Base-by-base conservation (phyloP, 2,329 filamentous ascomycete species). In the Venturia nashicola region DNA sequence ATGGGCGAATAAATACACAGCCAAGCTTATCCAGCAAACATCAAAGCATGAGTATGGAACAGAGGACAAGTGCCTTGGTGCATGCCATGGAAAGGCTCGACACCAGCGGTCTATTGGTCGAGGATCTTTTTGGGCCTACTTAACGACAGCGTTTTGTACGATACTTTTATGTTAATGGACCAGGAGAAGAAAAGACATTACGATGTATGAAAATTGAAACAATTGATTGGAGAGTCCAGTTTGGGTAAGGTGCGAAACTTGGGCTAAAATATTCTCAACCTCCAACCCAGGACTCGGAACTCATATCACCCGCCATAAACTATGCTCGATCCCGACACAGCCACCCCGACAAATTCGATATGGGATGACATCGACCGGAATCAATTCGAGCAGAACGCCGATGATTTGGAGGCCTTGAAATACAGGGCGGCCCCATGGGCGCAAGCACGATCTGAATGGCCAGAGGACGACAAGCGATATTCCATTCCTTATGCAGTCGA, bases 311-410 rank as follows among this genome's bases (percentile, higher is more conserved):
- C 16, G 1, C 14, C 32, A 57, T 23, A 57, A 36, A 62, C 11
- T n/a, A 62, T 62, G 61, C 43, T 54, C 27, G 27, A 40, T 44
- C 59, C 59, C n/a, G 39, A 61, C 39, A 61, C 32, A n/a, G 14
- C 43, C 36, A 40, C 23, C 39, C 43, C 43, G 20, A 34, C n/a
- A 42, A n/a, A 46, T 54, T 62, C 61, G 16, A 54, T 62, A 27
- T 62, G 61, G 61, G 23, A 62, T n/a, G 23, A 27, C 6, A 18
- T 54, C 61, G 23, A 62, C 23, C 61, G 61, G 18, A 27, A 34
- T 16, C 32, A 42, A 6, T 62, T 62, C 18, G 61, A 62, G 54
- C 16, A 23, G 16, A 42, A 40, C 3, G 20, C 43, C 9, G 61
- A 62, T 62, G 61, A 16, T 7, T 54, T 62, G 42, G 39, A 39